Evolutionary conservation across 2,329 filamentous ascomycete species (phyloP).

Genomic region (Trichoderma citrinoviride): DNA sequence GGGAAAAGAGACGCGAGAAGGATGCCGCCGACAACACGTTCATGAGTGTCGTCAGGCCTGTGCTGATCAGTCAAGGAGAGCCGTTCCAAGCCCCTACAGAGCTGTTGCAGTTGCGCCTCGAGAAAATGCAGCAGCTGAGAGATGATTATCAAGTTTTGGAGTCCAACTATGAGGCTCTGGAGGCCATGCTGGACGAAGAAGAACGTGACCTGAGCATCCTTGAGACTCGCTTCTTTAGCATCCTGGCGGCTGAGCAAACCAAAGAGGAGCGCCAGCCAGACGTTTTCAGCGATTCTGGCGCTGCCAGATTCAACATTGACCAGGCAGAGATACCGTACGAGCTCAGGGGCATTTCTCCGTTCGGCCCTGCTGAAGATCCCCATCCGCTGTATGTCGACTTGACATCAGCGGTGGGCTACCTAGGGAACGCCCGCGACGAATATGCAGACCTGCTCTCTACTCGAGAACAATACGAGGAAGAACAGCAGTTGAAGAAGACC

Average conservation of each 20-base stretch:
- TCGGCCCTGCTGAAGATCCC: constrained; percentile 39
- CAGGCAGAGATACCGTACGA: constrained; percentile 32
- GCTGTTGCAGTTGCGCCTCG: constrained; percentile 32
- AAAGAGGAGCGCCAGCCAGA: constrained; percentile 19
- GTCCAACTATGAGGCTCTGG: constrained; percentile 38
- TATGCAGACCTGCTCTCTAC: constrained; percentile 43
- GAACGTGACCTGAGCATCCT: constrained; percentile 37
- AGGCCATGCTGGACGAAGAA: constrained; percentile 37
- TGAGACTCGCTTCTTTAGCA: constrained; percentile 41
- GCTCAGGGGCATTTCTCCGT: constrained; percentile 37
- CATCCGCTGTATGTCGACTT: constrained; percentile 49
- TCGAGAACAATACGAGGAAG: constrained; percentile 39
- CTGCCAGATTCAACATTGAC: constrained; percentile 3
- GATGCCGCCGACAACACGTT: constrained; percentile 42
- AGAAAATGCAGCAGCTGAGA: constrained; percentile 39
- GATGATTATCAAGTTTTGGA: constrained; percentile 40
- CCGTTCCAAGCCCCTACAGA: constrained; percentile 26
- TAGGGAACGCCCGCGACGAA: constrained; percentile 49
- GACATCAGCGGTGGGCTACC: constrained; percentile 43
- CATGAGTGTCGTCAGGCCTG: constrained; percentile 40
- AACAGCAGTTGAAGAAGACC: constrained; percentile 35
- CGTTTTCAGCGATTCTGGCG: constrained; percentile 15
- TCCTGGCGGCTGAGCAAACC: constrained; percentile 34
- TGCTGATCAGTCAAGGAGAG: constrained; percentile 34
- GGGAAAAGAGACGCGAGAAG: constrained; percentile 33